Evolutionary conservation across 106 monocot species (phyloP), one percentile per base, ranked within the genome.

Genomic region (Phalaenopsis aphrodite): DNA sequence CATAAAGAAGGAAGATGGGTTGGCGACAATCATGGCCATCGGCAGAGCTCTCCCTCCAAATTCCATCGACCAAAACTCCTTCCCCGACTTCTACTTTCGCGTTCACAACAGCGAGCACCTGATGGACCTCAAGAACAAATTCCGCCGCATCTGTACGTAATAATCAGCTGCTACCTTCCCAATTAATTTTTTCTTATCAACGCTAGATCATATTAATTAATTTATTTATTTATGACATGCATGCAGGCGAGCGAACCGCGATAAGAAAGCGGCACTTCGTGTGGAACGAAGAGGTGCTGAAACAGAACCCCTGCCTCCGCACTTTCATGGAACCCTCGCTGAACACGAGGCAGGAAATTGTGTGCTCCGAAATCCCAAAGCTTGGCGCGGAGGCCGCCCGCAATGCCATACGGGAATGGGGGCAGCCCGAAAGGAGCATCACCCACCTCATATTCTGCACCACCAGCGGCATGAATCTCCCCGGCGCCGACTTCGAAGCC

Each of bases 31-130:
- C 42, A 5, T 84, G 48, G 84, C 80, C 21, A 80, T 85, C 18
- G 85, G 81, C 37, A 81, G 66, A 0, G 72, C 85, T 4, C 45
- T 64, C 48, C 85, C 85, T 37, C 68, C 85, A 37, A 77, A 81
- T 36, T 1, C 30, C n/a, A 72, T 81, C 10, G 75, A 85, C n/a
- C 80, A 81, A 46, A 77, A 37, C 64, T 46, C 42, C 8, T 85
- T 52, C 15, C 77, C 85, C 2, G 85, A 81, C 67, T 81, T 77
- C 56, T 85, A 80, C 66, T 85, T 85, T 64, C 39, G 85, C 0
- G 19, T 73, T 5, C 23, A 19, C 23, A 30, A 73, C 36, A 73
- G 18, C 73, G 73, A 42, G 41, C 73, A 42, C 12, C 11, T 42
- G 23, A 30, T 37, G 17, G 81, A 81, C 14, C 81, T 74, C 37